Evolutionary conservation across 164 flowering plant species (phyloP), one percentile per base, ranked within the genome.

Genomic region (Berberis vulgaris): DNA sequence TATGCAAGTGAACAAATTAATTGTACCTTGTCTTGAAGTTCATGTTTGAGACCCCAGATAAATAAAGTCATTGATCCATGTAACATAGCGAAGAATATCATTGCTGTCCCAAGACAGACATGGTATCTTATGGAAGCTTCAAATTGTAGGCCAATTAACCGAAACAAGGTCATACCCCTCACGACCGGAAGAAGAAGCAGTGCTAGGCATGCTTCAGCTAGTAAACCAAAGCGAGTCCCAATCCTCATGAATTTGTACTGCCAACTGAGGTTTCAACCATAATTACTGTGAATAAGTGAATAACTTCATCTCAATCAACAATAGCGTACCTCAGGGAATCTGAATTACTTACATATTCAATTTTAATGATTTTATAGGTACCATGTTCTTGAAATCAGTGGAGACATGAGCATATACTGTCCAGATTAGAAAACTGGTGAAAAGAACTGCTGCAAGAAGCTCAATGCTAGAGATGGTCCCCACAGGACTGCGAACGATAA

Each of bases 91-190:
- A 88, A 88, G 58, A 82, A 52, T 64, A 88, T 75, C 97, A 88
- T 82, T 8, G 83, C 71, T 6, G 89, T 86, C 44, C 88, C 93
- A 44, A 91, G 83, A 86, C 89, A 88, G 45, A 80, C 68, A 69
- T 91, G 97, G 72, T 86, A 88, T 74, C 82, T 79, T 3, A 86
- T 86, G 12, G 96, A 86, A 70, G 83, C 86, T 82, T 88, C 97
- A 77, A 85, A 85, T 60, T 83, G 96, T 62, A 91, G 65, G 39
- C 91, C 88, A 45, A 88, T 65, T 9, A 88, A 7, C 66, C 80
- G 79, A 68, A 87, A 84, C 42, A 85, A 42, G 42, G 94, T 55
- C 79, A 88, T 64, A 39, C 88, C 87, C 66, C 96, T 76, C 63
- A 86, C 69, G 53, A 88, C 71, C 9, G 96, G 96, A 7, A 91